phyloP scores from a whole-genome alignment of 768 basidiomycete genomes.

The Stropharia rugosoannulata region DNA sequence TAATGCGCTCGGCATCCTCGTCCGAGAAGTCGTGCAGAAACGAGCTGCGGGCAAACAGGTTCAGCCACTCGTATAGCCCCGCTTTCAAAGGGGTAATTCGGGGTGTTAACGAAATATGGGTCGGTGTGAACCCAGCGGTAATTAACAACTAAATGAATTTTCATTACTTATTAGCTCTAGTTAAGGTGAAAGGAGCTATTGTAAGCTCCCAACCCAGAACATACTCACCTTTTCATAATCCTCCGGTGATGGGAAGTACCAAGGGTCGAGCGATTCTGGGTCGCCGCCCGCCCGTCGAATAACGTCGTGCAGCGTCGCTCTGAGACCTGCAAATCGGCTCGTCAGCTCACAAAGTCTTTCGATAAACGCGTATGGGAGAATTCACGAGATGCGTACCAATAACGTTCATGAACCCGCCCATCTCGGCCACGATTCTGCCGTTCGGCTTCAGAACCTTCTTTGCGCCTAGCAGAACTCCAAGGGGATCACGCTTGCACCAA shows the following conservation, averaged over 20 bases:
- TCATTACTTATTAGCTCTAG: neutral
- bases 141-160: constrained; percentile 46
- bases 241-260: constrained; percentile 78
- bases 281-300: constrained; percentile 54
- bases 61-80: constrained; percentile 65
- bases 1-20: constrained; percentile 54
- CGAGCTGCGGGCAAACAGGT: constrained; percentile 60
- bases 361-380: neutral
- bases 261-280: constrained; percentile 66
- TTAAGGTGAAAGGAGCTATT: neutral
- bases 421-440: constrained; percentile 73
- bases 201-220: neutral
- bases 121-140: constrained; percentile 54
- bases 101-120: constrained; percentile 53
- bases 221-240: constrained; percentile 57
- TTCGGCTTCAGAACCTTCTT: constrained; percentile 63
- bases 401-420: constrained; percentile 76
- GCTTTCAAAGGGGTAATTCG: constrained; percentile 51
- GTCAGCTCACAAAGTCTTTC: neutral
- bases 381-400: constrained; percentile 42
- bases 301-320: constrained; percentile 54
- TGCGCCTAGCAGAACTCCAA: constrained; percentile 60
- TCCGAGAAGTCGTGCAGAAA: constrained; percentile 56
- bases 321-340: constrained; percentile 46
- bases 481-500: constrained; percentile 81